These are phyloP conservation scores for Dissophora globulifera DNA, from an alignment of 192 early-diverging fungal species.

Conservation along the genomic window DNA sequence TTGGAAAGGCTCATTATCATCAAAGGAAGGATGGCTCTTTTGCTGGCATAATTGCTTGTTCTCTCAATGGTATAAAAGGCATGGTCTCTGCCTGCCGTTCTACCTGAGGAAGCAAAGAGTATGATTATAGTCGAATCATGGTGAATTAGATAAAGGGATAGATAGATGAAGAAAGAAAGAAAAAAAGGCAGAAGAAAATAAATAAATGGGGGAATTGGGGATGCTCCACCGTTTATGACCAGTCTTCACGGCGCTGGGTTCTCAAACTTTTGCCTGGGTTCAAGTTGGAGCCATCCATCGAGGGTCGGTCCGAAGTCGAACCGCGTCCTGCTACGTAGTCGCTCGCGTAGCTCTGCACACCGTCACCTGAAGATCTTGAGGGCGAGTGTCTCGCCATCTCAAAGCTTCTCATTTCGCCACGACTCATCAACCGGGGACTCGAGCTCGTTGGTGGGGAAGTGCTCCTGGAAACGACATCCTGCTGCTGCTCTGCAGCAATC, in stretches of 20 bases:
- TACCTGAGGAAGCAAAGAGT: no score
- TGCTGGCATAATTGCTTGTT: no score
- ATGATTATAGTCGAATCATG: no score
- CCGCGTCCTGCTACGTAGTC: slow-evolving; percentile 20
- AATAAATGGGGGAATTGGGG: not conserved
- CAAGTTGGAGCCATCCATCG: slow-evolving; percentile 30
- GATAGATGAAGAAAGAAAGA: not conserved
- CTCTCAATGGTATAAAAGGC: no score
- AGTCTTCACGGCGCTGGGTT: slow-evolving; percentile 37
- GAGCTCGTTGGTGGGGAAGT: not conserved
- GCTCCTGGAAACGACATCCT: not conserved
- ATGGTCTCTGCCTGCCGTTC: no score
- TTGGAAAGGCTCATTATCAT: no score
- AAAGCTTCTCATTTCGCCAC: slow-evolving; percentile 41
- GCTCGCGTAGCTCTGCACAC: slow-evolving; percentile 37
- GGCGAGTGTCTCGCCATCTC: slow-evolving; percentile 36
- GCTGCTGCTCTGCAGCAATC: not conserved
- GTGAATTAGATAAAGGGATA: not conserved
- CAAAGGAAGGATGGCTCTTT: no score
- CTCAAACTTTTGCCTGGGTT: slow-evolving; percentile 36
- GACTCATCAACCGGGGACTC: slow-evolving; percentile 22
- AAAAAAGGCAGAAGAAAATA: not conserved
- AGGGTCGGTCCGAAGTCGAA: slow-evolving; percentile 28
- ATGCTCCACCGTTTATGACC: slow-evolving; percentile 10
- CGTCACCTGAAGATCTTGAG: slow-evolving; percentile 23